Evolutionary conservation across 371 early-diverging fungal genomes (phyloP).

Genomic region (Rhizopus arrhizus): DNA sequence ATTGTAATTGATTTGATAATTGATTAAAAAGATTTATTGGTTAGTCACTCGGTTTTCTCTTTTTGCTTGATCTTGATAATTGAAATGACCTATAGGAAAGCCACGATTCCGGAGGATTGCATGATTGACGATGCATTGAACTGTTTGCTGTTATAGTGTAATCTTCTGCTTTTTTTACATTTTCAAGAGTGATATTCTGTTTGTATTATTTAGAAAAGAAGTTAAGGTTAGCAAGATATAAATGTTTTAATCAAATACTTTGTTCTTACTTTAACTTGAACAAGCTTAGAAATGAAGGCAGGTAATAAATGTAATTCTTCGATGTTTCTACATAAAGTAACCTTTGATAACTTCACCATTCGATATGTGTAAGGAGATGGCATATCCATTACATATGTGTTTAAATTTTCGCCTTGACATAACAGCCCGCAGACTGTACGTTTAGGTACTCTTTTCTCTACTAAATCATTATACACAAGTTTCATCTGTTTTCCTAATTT

Average conservation of each 20-base stretch:
- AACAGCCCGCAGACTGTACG: conserved; percentile 11
- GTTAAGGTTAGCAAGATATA: conserved; percentile 22
- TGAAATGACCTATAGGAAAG: conserved; percentile 20
- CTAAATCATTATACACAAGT: conserved; percentile 13
- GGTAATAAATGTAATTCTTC: conserved; percentile 18
- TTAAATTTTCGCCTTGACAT: conserved; percentile 16
- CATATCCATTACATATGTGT: conserved; percentile 20
- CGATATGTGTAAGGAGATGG: conserved; percentile 18
- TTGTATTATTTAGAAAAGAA: conserved; percentile 21
- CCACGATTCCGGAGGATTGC: conserved; percentile 21
- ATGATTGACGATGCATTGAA: conserved; percentile 19
- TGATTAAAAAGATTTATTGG: conserved; percentile 16
- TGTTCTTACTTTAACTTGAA: conserved; percentile 25
- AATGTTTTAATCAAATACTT: conserved; percentile 22
- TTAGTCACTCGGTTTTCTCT: conserved; percentile 24
- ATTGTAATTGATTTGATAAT: conserved; percentile 22
- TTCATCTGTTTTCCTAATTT: conserved; percentile 27
- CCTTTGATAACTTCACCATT: conserved; percentile 20
- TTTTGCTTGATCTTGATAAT: conserved; percentile 21
- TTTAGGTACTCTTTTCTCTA: conserved; percentile 10
- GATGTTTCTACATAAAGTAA: conserved; percentile 20
- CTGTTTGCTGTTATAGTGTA: conserved; percentile 19
- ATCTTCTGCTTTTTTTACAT: conserved; percentile 24
- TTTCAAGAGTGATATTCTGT: conserved; percentile 26
- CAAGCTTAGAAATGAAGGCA: conserved; percentile 22